phyloP scores from a whole-genome alignment of 306 rosid genomes.

The Trifolium repens region DNA sequence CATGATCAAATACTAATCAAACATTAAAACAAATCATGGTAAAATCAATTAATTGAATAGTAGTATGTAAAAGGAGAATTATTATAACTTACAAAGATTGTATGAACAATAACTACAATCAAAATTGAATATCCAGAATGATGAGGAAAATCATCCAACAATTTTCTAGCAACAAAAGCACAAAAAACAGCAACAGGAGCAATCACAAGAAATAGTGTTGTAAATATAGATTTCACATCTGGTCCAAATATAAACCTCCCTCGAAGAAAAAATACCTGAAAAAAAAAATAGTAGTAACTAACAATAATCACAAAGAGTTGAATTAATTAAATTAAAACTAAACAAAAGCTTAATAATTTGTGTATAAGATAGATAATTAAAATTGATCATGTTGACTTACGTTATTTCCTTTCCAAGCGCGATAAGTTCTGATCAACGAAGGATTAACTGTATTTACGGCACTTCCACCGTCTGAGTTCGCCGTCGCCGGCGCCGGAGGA shows the following conservation, averaged over 20 bases:
- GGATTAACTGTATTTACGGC: constrained; percentile 25
- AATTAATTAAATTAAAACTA: background rate
- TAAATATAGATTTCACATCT: constrained; percentile 73
- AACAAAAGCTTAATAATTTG: background rate
- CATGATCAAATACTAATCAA: background rate
- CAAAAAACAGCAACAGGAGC: constrained; percentile 57
- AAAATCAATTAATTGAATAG: background rate
- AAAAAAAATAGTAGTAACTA: background rate
- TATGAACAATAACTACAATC: constrained; percentile 9
- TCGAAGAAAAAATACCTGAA: constrained; percentile 81
- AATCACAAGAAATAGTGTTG: constrained; percentile 71
- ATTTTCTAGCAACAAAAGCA: constrained; percentile 22
- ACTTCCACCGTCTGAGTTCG: background rate
- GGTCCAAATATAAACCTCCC: constrained; percentile 97
- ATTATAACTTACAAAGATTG: constrained; percentile 18
- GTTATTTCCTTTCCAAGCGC: constrained; percentile 90
- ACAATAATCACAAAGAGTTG: too few relatives aligned
- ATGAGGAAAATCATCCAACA: constrained; percentile 31
- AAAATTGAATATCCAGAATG: constrained; percentile 18
- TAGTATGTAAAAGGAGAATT: background rate
- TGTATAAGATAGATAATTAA: background rate
- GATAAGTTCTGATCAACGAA: constrained; percentile 56
- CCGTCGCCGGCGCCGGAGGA: constrained; percentile 48
- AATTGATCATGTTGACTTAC: constrained; percentile 45
- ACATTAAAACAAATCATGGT: background rate